Conservation (phyloP, 2,329 filamentous ascomycete genomes). For the Talaromyces sp. region DNA sequence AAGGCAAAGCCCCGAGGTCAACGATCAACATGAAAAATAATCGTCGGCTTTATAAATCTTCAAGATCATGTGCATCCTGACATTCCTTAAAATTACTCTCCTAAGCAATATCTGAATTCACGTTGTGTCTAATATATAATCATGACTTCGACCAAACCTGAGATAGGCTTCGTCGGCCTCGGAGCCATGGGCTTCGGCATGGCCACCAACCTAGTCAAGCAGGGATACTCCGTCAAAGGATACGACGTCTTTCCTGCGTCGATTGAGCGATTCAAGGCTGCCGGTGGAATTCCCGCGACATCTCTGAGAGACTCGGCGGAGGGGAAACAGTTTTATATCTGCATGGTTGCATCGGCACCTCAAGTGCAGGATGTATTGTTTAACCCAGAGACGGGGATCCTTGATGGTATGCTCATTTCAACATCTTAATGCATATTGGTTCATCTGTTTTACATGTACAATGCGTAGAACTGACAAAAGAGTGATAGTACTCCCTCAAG, state of each 20-base stretch:
- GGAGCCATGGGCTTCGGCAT: slow-evolving; percentile 81
- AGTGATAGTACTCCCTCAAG: slow-evolving; percentile 49
- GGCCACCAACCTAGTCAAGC: slow-evolving; percentile 68
- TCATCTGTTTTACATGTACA: not conserved
- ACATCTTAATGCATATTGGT: too few relatives aligned
- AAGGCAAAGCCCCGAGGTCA: not conserved
- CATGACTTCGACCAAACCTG: slow-evolving; percentile 41
- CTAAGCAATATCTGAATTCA: not conserved
- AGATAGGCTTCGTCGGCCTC: slow-evolving; percentile 68
- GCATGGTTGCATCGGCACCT: slow-evolving; percentile 71
- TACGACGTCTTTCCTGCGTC: slow-evolving; percentile 69
- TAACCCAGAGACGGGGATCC: slow-evolving; percentile 53
- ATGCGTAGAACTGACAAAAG: slow-evolving; percentile 16
- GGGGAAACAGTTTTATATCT: slow-evolving; percentile 60
- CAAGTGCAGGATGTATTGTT: slow-evolving; percentile 67
- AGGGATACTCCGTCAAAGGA: slow-evolving; percentile 65
- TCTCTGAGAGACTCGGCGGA: slow-evolving; percentile 61
- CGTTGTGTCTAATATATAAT: slow-evolving; percentile 39
- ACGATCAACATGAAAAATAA: not conserved
- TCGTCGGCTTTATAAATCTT: not conserved
- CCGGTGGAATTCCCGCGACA: slow-evolving; percentile 58
- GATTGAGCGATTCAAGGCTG: slow-evolving; percentile 61
- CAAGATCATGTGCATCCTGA: not conserved
- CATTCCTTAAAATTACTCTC: not conserved
- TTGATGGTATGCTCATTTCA: slow-evolving; percentile 22